Evolutionary conservation across 805 yeast species (phyloP).

Genomic region (Kodamaea fukazawae): DNA sequence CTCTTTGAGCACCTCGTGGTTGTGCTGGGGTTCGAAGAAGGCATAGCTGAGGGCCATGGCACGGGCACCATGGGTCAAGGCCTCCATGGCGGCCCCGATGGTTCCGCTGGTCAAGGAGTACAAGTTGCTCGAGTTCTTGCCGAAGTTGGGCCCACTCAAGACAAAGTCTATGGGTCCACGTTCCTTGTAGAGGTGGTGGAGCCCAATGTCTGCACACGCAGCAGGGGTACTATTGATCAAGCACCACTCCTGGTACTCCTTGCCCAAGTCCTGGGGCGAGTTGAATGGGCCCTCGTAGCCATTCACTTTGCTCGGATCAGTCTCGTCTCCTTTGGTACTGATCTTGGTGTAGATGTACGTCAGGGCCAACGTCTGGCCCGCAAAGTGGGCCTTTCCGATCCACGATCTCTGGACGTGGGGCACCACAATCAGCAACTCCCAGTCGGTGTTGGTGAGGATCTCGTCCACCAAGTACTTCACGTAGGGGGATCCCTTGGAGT

Average conservation of each 20-base stretch:
- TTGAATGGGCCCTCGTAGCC: constrained; percentile 68
- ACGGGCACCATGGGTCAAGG: constrained; percentile 65
- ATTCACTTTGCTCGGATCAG: constrained; percentile 18
- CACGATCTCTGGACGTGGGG: constrained; percentile 89
- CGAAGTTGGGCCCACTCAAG: constrained; percentile 93
- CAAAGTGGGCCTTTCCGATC: constrained; percentile 97
- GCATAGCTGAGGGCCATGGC: constrained; percentile 86
- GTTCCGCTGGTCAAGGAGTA: constrained; percentile 93
- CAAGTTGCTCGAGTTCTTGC: constrained; percentile 85
- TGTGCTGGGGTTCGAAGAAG: constrained; percentile 55
- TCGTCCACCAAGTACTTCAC: constrained; percentile 77
- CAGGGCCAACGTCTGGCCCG: constrained; percentile 62
- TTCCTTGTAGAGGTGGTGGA: constrained; percentile 57
- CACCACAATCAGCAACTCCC: constrained; percentile 82
- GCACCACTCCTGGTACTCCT: constrained; percentile 70
- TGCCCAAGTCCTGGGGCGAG: constrained; percentile 42
- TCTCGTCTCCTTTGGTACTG: constrained; percentile 38
- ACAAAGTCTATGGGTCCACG: constrained; percentile 75
- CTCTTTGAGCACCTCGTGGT: constrained; percentile 47
- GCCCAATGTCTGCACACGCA: constrained; percentile 87
- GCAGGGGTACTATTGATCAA: constrained; percentile 94
- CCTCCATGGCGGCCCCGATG: constrained; percentile 96
- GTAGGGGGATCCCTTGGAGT: constrained; percentile 77
- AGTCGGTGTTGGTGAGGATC: constrained; percentile 60
- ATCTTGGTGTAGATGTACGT: constrained; percentile 57